A percentile compares a stretch with the other conserved stretches of the same genome.
These are phyloP conservation scores for Colletotrichum sp. DNA, from an alignment of 2,329 filamentous ascomycete species.

Conservation along the genomic window DNA sequence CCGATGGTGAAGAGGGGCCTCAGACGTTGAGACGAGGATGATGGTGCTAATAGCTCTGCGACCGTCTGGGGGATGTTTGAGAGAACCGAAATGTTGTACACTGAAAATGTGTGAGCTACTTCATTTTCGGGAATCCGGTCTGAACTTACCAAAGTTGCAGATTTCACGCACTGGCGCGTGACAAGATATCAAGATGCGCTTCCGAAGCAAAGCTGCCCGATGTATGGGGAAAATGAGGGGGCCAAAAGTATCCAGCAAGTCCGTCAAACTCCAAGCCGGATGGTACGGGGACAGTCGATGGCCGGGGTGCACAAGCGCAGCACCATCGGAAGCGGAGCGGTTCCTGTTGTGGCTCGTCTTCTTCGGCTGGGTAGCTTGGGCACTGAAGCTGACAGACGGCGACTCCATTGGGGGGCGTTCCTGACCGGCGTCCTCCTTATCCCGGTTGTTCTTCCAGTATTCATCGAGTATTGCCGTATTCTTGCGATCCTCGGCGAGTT, in stretches of 20 bases:
- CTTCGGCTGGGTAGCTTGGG: conserved; percentile 37
- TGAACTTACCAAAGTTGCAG: conserved; percentile 82
- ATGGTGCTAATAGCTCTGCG: conserved; percentile 69
- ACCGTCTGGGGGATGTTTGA: conserved; percentile 84
- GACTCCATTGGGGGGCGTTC: conserved; percentile 54
- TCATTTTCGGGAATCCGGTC: neutral
- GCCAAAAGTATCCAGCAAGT: conserved; percentile 82
- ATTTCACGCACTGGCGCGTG: conserved; percentile 83
- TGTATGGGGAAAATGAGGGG: conserved; percentile 92
- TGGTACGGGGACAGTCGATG: conserved; percentile 79
- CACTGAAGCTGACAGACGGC: conserved; percentile 48
- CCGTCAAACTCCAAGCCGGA: conserved; percentile 82
- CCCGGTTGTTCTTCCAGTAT: conserved; percentile 77
- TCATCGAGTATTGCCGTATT: conserved; percentile 71
- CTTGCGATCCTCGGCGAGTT: conserved; percentile 68
- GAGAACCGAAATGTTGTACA: conserved; percentile 93
- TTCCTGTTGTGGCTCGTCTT: conserved; percentile 55
- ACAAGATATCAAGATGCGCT: conserved; percentile 86
- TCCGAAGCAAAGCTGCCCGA: conserved; percentile 82
- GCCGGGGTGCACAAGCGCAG: conserved; percentile 61
- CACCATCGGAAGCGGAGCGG: conserved; percentile 67
- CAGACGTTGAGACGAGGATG: conserved; percentile 68
- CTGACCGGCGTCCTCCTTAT: conserved; percentile 41
- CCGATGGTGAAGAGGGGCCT: conserved; percentile 91
- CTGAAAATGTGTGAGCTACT: conserved; percentile 46